Evolutionary conservation across 331 rosid species (phyloP), one percentile per base, ranked within the genome.

Genomic region (Erythrophleum ivorense): DNA sequence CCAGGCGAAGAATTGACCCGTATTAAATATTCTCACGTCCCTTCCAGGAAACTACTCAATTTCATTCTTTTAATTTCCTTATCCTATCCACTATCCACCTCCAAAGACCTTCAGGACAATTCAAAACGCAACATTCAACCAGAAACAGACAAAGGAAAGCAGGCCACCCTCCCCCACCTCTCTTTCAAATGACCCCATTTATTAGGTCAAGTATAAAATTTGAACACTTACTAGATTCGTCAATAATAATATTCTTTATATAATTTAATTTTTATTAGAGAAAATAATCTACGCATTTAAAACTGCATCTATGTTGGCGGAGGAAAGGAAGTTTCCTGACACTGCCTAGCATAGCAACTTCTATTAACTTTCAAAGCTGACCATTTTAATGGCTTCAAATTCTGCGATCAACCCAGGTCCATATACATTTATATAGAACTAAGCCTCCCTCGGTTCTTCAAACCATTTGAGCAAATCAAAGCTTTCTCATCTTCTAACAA

Each of bases 321-420:
- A 21, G 41, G n/a, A 0, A 10, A 13, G 63, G 88, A 88, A 88
- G 66, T 69, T 88, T 84, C 88, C 88, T 15, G 73, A 62, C 48
- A 1, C 31, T 46, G 24, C 0, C 63, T 21, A 0, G 89, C 88
- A 84, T 21, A 0, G 89, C 88, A 84, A 11, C 82, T 86, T 88
- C 89, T 84, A 40, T 60, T 9, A 48, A 10, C 53, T 43, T 84
- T 60, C 84, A 71, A 52, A 59, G 45, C 59, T 70, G 81, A 75
- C 81, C 78, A 10, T 4, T 34, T 11, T 55, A 80, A 82, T 64
- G 43, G 38, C 59, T 77, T 80, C 79, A 65, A 5, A 43, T 24
- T 24, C 15, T 12, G 9, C 7, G 6, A 34, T 31, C 0, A 49
- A 11, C 45, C 38, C 18, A 29, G 11, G 15, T 63, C 50, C 48